A percentile compares a stretch with the other conserved stretches of the same genome.
phyloP scores from a whole-genome alignment of 805 yeast genomes.

The Zygosaccharomyces rouxii region DNA sequence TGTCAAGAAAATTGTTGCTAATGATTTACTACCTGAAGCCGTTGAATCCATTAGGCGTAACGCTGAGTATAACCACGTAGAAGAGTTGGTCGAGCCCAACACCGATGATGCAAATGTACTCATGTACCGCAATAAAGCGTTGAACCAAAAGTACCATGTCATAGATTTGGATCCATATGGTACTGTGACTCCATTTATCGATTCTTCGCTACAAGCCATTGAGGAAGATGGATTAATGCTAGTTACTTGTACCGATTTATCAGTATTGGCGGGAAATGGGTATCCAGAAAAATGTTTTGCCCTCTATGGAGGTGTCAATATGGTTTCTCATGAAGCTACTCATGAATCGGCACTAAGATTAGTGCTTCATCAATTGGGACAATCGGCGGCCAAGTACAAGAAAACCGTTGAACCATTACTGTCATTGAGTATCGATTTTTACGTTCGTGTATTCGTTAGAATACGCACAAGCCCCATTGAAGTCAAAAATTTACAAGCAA shows the following conservation, averaged over 20 bases:
- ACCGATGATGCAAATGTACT: conserved; percentile 87
- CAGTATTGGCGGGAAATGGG: conserved; percentile 91
- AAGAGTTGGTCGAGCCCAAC: conserved; percentile 55
- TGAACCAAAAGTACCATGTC: conserved; percentile 60
- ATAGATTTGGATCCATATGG: conserved; percentile 97
- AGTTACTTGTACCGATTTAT: conserved; percentile 94
- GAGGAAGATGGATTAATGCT: conserved; percentile 78
- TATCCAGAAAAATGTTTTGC: conserved; percentile 97
- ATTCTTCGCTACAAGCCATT: conserved; percentile 82
- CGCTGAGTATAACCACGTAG: conserved; percentile 59
- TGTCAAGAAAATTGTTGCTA: conserved; percentile 73
- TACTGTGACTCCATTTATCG: conserved; percentile 92
- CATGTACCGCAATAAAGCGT: conserved; percentile 52
- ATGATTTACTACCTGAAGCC: conserved; percentile 83
- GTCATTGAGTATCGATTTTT: conserved; percentile 85
- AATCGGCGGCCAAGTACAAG: conserved; percentile 86
- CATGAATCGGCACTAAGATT: conserved; percentile 92
- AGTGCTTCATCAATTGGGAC: conserved; percentile 68
- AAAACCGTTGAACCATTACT: conserved; percentile 82
- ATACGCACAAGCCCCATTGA: conserved; percentile 73
- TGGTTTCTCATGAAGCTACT: conserved; percentile 71
- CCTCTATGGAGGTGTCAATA: conserved; percentile 85
- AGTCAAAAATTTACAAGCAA: conserved; percentile 74
- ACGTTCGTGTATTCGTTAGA: conserved; percentile 78
- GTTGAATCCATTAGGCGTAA: conserved; percentile 75